Conservation (phyloP, 1,284 basidiomycete genomes). For the Moniliella sp. region DNA sequence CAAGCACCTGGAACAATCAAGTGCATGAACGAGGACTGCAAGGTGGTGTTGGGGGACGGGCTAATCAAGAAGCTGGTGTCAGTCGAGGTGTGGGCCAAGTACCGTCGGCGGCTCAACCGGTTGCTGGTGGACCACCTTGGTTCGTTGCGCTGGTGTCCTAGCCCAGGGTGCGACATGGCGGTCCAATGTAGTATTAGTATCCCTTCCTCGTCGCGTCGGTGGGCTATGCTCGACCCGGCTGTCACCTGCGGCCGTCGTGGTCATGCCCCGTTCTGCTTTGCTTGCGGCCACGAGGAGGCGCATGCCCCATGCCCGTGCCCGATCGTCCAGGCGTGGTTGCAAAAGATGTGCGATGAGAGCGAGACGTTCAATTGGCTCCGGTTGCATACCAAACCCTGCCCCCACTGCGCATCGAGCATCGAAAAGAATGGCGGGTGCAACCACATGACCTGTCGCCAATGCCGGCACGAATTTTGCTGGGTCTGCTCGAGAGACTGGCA, state of each 20-base stretch:
- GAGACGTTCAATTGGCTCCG: slow-evolving; percentile 58
- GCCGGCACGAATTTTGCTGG: slow-evolving; percentile 44
- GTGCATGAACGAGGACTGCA: slow-evolving; percentile 82
- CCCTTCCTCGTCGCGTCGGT: slow-evolving; percentile 41
- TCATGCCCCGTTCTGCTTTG: slow-evolving; percentile 48
- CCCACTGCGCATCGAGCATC: slow-evolving; percentile 71
- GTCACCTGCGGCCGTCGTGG: slow-evolving; percentile 55
- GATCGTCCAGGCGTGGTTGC: slow-evolving; percentile 77
- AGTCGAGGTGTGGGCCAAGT: slow-evolving; percentile 33
- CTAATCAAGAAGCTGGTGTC: slow-evolving; percentile 10
- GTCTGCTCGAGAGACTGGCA: slow-evolving; percentile 62
- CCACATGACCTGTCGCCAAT: slow-evolving; percentile 28
- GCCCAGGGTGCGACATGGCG: slow-evolving; percentile 48
- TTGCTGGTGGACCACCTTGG: slow-evolving; percentile 70
- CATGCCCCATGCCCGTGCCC: slow-evolving; percentile 76
- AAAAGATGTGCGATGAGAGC: slow-evolving; percentile 88
- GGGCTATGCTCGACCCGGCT: slow-evolving; percentile 59
- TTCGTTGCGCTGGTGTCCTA: slow-evolving; percentile 74
- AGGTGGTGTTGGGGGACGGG: slow-evolving; percentile 43
- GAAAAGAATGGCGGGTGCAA: slow-evolving; percentile 95
- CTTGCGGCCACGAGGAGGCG: slow-evolving; percentile 38
- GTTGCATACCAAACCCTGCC: slow-evolving; percentile 97
- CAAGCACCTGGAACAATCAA: slow-evolving; percentile 59
- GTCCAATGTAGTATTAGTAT: slow-evolving; percentile 57
- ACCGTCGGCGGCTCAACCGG: slow-evolving; percentile 64